A percentile compares a stretch with the other conserved stretches of the same genome.
phyloP scores from a whole-genome alignment of 2,329 filamentous ascomycete species.

The Aspergillus novofumigatus region DNA sequence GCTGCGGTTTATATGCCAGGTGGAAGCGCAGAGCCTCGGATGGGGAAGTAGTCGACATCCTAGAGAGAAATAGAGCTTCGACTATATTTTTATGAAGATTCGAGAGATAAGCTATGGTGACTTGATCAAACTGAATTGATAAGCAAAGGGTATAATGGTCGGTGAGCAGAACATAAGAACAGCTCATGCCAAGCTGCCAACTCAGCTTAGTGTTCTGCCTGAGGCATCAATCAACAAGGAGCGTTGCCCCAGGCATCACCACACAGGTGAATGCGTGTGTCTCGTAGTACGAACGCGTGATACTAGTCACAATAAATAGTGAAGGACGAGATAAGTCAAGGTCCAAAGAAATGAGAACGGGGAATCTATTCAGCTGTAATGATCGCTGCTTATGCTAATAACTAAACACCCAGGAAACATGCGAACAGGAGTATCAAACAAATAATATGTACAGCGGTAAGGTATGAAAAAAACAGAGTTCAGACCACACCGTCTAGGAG shows the following conservation, averaged over 20 bases:
- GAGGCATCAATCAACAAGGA: neutral
- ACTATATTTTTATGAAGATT: neutral
- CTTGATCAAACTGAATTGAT: neutral
- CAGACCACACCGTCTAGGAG: neutral
- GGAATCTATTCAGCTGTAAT: neutral
- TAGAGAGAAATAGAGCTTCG: neutral
- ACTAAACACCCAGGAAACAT: neutral
- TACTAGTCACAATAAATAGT: too few relatives aligned
- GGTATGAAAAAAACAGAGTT: neutral
- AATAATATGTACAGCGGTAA: neutral
- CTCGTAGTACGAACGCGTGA: too few relatives aligned
- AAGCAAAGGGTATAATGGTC: neutral
- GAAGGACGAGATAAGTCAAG: too few relatives aligned
- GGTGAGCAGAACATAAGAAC: neutral
- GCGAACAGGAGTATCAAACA: neutral
- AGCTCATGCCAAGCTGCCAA: neutral
- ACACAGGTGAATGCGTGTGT: too few relatives aligned
- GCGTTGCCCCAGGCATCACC: too few relatives aligned
- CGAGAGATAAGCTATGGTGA: neutral
- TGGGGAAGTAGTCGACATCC: neutral
- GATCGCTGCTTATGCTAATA: neutral
- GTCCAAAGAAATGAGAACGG: neutral
- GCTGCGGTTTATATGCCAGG: slow-evolving; percentile 20
- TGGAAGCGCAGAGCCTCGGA: neutral
- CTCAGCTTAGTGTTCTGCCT: neutral